phyloP scores from a whole-genome alignment of 306 rosid genomes.

The Cucurbita pepo region DNA sequence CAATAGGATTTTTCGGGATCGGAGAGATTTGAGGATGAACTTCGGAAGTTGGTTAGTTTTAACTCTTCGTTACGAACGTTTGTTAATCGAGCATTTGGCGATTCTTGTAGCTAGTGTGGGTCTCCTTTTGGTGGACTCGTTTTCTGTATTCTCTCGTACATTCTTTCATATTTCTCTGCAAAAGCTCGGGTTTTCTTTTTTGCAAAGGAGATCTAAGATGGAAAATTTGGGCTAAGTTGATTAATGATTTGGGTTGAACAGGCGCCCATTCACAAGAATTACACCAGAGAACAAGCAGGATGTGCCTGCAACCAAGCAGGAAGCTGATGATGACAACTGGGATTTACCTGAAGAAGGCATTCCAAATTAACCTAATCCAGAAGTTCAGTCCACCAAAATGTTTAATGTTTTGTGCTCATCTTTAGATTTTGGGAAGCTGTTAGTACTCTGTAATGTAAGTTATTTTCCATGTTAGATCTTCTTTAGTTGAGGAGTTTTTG shows the following conservation, averaged over 20 bases:
- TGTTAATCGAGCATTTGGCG: too few relatives aligned
- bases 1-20: too few relatives aligned
- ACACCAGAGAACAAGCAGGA: slow-evolving; percentile 12
- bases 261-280: slow-evolving; percentile 22
- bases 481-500: not conserved
- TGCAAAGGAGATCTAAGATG: not conserved
- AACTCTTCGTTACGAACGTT: too few relatives aligned
- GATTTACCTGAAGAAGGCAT: slow-evolving; percentile 45
- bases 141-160: not conserved
- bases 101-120: not conserved
- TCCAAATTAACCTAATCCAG: slow-evolving; percentile 19
- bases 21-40: too few relatives aligned
- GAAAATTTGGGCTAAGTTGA: not conserved
- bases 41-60: too few relatives aligned
- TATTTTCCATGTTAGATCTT: not conserved
- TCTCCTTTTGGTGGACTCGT: not conserved
- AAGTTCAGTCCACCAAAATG: not conserved
- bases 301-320: slow-evolving; percentile 24
- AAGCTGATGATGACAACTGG: slow-evolving; percentile 74
- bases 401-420: not conserved
- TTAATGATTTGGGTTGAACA: not conserved
- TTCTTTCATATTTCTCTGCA: not conserved
- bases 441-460: not conserved
- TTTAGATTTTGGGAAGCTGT: not conserved
- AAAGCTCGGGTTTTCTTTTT: too few relatives aligned